A percentile compares a stretch with the other conserved stretches of the same genome.
phyloP scores from a whole-genome alignment of 2,329 filamentous ascomycete species.

The Hypoxylon sp. region DNA sequence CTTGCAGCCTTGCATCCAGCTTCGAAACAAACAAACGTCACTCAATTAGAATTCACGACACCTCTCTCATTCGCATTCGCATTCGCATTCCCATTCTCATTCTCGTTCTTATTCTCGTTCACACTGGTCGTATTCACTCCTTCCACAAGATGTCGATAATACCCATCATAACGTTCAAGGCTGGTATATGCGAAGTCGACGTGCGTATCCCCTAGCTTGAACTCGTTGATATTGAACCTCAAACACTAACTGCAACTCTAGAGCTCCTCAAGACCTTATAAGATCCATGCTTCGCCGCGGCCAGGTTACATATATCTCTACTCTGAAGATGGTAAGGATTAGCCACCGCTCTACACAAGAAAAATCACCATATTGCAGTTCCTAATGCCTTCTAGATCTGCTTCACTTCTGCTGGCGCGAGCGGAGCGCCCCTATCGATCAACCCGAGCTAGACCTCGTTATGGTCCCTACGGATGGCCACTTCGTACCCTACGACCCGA shows the following conservation, averaged over 20 bases:
- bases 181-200: conserved; percentile 86
- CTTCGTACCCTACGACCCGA: conserved; percentile 83
- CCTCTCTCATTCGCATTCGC: neutral
- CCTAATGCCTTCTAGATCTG: conserved; percentile 70
- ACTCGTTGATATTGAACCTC: conserved; percentile 1
- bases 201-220: conserved; percentile 64
- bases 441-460: conserved; percentile 87
- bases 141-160: conserved; percentile 76
- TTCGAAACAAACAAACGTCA: conserved; percentile 22
- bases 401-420: conserved; percentile 98
- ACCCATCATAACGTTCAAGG: conserved; percentile 96
- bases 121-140: conserved; percentile 18
- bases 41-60: conserved; percentile 12
- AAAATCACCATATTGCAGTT: neutral
- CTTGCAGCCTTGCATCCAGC: conserved; percentile 48
- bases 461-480: conserved; percentile 92
- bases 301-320: conserved; percentile 94
- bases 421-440: conserved; percentile 75
- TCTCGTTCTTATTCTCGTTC: conserved; percentile 10
- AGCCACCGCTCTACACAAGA: neutral
- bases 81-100: too few relatives aligned
- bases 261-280: conserved; percentile 66
- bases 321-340: conserved; percentile 80
- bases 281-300: conserved; percentile 78
- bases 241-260: conserved; percentile 41